Evolutionary conservation across 1,139 yeast genomes (phyloP), one percentile per base, ranked within the genome.

Genomic region (Blastobotrys aristatus): DNA sequence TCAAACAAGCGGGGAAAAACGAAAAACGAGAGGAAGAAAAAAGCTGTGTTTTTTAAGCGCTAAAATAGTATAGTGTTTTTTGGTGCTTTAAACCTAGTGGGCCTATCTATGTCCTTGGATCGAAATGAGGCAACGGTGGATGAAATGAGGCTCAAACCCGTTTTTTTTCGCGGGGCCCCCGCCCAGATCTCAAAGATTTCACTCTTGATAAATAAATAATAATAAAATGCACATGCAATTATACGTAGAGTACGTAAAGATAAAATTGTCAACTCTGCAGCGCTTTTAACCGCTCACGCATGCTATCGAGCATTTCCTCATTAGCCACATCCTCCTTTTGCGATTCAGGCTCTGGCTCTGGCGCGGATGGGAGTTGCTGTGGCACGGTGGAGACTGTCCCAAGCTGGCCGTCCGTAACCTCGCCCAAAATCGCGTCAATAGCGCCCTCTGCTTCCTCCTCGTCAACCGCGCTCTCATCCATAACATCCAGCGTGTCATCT

Each of bases 281-380:
- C 0, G 97, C 97, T 60, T 75, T 82, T 48, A 92, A 73, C 50
- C 97, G 72, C 61, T 90, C 92, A 55, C 96, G 76, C 97, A 92
- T 92, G 58, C 82, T 90, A 57, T 80, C 82, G 52, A 92, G 70
- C 58, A 87, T 77, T 52, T 77, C 82, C 53, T 79, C 84, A 54
- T 86, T 94, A 39, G 80, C 87, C 43, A 65, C 73, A 14, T 64
- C 70, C 36, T 79, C 84, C 40, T 76, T 84, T 29, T 60, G 67
- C 36, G 69, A 73, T 43, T 64, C 71, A 17, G 62, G 69, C 18
- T 63, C 66, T n/a, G 70, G 61, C 59, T 71, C 70, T 45, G 69
- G 64, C 50, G 73, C 69, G 51, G 72, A 71, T 43, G 75, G 74
- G 52, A 70, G 70, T 8, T 77, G 71, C 54, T 59, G 64, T 16